phyloP scores from a whole-genome alignment of 805 yeast species.

The Saturnispora galanensis region DNA sequence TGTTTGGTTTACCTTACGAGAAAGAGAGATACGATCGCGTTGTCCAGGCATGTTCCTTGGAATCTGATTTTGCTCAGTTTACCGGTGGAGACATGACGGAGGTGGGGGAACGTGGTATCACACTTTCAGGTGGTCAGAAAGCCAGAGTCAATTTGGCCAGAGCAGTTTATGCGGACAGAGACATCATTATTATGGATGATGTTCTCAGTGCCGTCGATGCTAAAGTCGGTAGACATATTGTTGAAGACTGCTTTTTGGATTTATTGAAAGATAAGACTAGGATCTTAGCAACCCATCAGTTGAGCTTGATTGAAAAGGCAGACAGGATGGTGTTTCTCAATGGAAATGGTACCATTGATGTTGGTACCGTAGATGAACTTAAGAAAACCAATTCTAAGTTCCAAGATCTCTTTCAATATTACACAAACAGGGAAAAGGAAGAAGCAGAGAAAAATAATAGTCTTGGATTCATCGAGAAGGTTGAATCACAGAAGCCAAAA shows the following conservation, averaged over 20 bases:
- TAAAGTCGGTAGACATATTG: constrained; percentile 50
- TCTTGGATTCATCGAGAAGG: too few relatives aligned
- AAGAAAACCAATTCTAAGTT: too few relatives aligned
- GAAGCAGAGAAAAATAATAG: too few relatives aligned
- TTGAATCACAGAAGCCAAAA: constrained; percentile 11
- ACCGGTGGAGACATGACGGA: constrained; percentile 51
- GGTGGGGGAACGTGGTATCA: constrained; percentile 80
- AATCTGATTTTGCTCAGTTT: constrained; percentile 51
- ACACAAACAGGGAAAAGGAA: too few relatives aligned
- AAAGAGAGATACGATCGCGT: constrained; percentile 42
- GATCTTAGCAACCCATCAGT: constrained; percentile 28
- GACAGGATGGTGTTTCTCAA: too few relatives aligned
- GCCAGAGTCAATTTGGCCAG: constrained; percentile 65
- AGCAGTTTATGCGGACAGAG: constrained; percentile 54
- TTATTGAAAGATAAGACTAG: constrained; percentile 51
- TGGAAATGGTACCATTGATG: too few relatives aligned
- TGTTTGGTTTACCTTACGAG: constrained; percentile 54
- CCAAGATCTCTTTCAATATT: too few relatives aligned
- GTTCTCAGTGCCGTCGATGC: constrained; percentile 65
- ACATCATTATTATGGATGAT: constrained; percentile 54
- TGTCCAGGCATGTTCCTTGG: constrained; percentile 55
- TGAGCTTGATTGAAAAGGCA: too few relatives aligned
- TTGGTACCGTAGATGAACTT: too few relatives aligned
- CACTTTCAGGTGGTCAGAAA: constrained; percentile 84
- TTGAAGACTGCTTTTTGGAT: constrained; percentile 53